These are phyloP conservation scores for Claviceps sp. DNA, from an alignment of 2,329 filamentous ascomycete genomes.

Conservation along the genomic window DNA sequence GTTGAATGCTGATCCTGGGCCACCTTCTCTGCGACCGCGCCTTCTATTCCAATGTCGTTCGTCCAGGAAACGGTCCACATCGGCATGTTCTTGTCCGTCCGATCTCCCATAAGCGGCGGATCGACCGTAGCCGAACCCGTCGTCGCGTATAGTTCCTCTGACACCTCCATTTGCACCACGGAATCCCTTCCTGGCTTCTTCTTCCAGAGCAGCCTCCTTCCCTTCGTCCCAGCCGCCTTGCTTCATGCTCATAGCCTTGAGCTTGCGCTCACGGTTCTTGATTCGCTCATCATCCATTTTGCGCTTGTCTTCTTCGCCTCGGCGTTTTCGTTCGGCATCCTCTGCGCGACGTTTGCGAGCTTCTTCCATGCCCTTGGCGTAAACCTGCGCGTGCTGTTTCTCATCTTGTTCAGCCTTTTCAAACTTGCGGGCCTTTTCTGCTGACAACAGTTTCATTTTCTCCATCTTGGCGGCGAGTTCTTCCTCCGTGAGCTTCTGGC, in stretches of 20 bases:
- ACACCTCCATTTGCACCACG: constrained; percentile 28
- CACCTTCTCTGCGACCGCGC: constrained; percentile 17
- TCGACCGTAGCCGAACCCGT: constrained; percentile 27
- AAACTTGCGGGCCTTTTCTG: constrained; percentile 45
- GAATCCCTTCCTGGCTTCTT: constrained; percentile 27
- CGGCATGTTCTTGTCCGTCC: constrained; percentile 13
- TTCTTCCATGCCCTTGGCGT: constrained; percentile 43
- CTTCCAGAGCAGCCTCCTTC: constrained; percentile 31
- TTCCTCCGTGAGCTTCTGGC: constrained; percentile 44
- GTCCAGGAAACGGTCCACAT: constrained; percentile 25
- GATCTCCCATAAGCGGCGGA: constrained; percentile 24
- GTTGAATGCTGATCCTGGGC: constrained; percentile 8
- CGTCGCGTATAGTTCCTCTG: constrained; percentile 21
- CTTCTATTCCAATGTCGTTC: constrained; percentile 20
- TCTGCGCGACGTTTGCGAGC: constrained; percentile 35
- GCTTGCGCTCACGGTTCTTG: constrained; percentile 45
- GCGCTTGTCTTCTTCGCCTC: constrained; percentile 37
- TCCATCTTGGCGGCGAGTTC: constrained; percentile 48
- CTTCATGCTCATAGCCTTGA: constrained; percentile 42
- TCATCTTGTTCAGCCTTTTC: constrained; percentile 45
- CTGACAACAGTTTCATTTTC: constrained; percentile 43
- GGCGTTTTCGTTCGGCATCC: constrained; percentile 36
- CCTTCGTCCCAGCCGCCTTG: constrained; percentile 47
- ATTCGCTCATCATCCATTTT: constrained; percentile 46
- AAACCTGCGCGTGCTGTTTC: constrained; percentile 39